Evolutionary conservation across 2,329 filamentous ascomycete genomes (phyloP).

Genomic region (Cladosporium phlei): DNA sequence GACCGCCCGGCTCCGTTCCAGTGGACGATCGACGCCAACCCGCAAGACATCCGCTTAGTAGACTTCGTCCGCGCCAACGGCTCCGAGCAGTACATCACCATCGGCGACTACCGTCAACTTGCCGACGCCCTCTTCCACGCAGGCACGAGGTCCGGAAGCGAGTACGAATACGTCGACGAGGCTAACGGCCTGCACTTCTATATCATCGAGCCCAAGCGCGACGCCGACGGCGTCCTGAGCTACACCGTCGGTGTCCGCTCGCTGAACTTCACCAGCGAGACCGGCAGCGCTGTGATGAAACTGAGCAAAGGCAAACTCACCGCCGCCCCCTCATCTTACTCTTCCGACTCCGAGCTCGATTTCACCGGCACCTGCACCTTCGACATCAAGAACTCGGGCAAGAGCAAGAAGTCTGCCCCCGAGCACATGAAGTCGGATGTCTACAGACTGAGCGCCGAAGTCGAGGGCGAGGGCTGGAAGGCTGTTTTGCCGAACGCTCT

Average conservation of each 20-base stretch:
- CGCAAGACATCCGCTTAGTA: constrained; percentile 47
- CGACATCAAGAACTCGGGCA: constrained; percentile 44
- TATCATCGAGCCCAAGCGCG: constrained; percentile 41
- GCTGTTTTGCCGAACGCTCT: constrained; percentile 34
- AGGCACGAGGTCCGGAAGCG: constrained; percentile 48
- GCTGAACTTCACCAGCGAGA: constrained; percentile 31
- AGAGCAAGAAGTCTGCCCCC: constrained; percentile 29
- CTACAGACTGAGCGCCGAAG: constrained; percentile 43
- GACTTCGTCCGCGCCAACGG: constrained; percentile 50
- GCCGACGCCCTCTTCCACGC: constrained; percentile 53
- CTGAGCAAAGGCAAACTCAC: constrained; percentile 3
- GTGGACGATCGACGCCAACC: constrained; percentile 53
- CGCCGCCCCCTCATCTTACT: background rate
- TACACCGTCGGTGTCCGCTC: constrained; percentile 48
- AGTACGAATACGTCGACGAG: constrained; percentile 47
- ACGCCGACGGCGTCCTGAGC: constrained; percentile 41
- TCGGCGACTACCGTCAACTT: constrained; percentile 52
- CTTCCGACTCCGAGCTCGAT: constrained; percentile 3
- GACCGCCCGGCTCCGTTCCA: constrained; percentile 46
- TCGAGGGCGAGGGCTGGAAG: constrained; percentile 45
- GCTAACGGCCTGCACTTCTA: constrained; percentile 50
- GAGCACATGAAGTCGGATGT: constrained; percentile 43
- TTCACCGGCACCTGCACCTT: constrained; percentile 42
- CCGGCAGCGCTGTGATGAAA: constrained; percentile 17
- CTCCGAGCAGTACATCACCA: constrained; percentile 42